These are phyloP conservation scores for Hypoxylon sp. DNA, from an alignment of 2,329 filamentous ascomycete species.

Conservation along the genomic window DNA sequence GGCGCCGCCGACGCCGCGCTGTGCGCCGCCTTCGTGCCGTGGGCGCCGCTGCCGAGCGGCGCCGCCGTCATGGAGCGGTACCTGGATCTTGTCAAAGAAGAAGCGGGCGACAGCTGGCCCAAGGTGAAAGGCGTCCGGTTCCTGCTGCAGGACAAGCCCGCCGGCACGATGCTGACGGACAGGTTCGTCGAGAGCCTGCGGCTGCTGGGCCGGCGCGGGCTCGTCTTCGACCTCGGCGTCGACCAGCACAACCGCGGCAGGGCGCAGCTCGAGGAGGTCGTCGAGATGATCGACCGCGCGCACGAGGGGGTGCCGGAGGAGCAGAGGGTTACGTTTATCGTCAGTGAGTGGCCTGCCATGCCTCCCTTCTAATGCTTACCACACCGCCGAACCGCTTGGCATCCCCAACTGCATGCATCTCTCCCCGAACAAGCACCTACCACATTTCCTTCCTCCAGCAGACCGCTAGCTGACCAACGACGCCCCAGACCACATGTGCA, in stretches of 20 bases:
- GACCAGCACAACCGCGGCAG: slow-evolving; percentile 80
- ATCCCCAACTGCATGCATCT: no score
- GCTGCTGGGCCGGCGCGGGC: slow-evolving; percentile 68
- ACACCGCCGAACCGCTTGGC: no score
- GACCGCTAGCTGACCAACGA: slow-evolving; percentile 9
- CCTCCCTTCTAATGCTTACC: no score
- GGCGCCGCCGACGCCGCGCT: slow-evolving; percentile 57
- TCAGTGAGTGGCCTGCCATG: slow-evolving; percentile 65
- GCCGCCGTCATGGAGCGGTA: slow-evolving; percentile 68
- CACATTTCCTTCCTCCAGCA: no score
- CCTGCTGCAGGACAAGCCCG: slow-evolving; percentile 78
- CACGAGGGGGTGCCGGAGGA: slow-evolving; percentile 67
- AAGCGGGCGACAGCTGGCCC: slow-evolving; percentile 69
- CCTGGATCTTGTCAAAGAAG: slow-evolving; percentile 65
- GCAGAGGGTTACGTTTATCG: slow-evolving; percentile 70
- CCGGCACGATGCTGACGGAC: slow-evolving; percentile 68
- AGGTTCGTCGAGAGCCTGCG: slow-evolving; percentile 71
- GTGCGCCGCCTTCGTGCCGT: slow-evolving; percentile 77
- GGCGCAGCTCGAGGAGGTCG: slow-evolving; percentile 74
- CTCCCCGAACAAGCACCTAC: no score
- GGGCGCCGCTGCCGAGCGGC: slow-evolving; percentile 82
- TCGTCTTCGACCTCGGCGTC: slow-evolving; percentile 83
- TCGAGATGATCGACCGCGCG: slow-evolving; percentile 73
- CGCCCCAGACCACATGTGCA: slow-evolving; percentile 81
- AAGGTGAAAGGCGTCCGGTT: slow-evolving; percentile 83